Evolutionary conservation across 768 basidiomycete species (phyloP).

Genomic region (Tricholoma hemisulphureum): DNA sequence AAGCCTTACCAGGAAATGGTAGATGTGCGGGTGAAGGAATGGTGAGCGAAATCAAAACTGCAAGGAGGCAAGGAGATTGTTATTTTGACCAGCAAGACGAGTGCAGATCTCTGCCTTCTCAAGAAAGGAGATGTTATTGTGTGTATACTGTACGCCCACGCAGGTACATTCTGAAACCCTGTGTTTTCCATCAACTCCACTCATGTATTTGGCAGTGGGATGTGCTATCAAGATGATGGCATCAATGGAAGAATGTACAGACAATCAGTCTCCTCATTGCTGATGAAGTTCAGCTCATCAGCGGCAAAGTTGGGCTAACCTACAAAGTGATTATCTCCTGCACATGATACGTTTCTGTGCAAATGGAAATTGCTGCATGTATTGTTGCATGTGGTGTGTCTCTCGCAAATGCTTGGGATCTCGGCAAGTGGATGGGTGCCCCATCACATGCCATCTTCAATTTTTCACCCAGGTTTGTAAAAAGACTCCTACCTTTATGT

Average conservation of each 20-base stretch:
- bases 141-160: conserved; percentile 87
- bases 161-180: too few relatives aligned
- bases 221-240: conserved; percentile 90
- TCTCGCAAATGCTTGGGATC: conserved; percentile 92
- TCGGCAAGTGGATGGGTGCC: conserved; percentile 98
- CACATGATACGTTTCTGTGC: conserved; percentile 93
- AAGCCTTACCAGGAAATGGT: conserved; percentile 99
- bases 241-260: conserved; percentile 95
- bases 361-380: conserved; percentile 89
- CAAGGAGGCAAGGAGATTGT: conserved; percentile 95
- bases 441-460: conserved; percentile 96
- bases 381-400: conserved; percentile 96
- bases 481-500: background rate
- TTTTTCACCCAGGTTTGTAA: conserved; percentile 80
- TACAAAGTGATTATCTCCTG: conserved; percentile 96
- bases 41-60: conserved; percentile 76
- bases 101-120: conserved; percentile 83
- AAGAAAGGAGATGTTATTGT: conserved; percentile 92
- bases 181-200: background rate
- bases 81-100: conserved; percentile 91
- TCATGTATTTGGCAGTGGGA: conserved; percentile 69
- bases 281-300: conserved; percentile 93
- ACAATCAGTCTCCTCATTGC: conserved; percentile 90
- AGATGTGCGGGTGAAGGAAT: conserved; percentile 83
- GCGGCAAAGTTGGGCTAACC: conserved; percentile 92